These are phyloP conservation scores for Fusarium neocosmosporiellum DNA, from an alignment of 2,329 filamentous ascomycete genomes.

Conservation along the genomic window DNA sequence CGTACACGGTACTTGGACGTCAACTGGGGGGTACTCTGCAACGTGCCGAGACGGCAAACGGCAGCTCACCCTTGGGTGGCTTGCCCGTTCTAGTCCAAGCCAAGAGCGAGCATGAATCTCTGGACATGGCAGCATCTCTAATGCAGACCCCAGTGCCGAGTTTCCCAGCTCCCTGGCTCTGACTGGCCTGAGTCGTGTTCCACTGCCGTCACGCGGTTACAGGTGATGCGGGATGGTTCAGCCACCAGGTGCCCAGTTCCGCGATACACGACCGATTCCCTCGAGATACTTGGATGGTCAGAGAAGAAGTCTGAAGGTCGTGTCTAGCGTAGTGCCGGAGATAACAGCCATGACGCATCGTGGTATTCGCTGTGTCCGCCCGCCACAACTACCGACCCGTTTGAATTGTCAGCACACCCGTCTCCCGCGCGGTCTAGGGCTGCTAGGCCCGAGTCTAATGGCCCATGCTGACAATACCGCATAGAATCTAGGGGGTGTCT, in stretches of 20 bases:
- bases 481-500: constrained; percentile 10
- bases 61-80: constrained; percentile 23
- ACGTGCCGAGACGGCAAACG: constrained; percentile 35
- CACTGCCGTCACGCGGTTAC: constrained; percentile 11
- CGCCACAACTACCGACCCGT: constrained; percentile 25
- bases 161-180: constrained; percentile 16
- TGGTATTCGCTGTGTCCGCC: constrained; percentile 7
- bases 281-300: not conserved
- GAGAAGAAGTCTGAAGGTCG: not conserved
- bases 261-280: not conserved
- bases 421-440: constrained; percentile 25
- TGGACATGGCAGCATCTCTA: constrained; percentile 13
- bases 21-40: constrained; percentile 15
- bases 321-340: constrained; percentile 1
- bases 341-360: constrained; percentile 21
- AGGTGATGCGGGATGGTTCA: not conserved
- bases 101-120: constrained; percentile 26
- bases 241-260: not conserved
- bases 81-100: constrained; percentile 5
- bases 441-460: constrained; percentile 30
- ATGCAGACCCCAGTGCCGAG: constrained; percentile 15
- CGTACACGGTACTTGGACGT: constrained; percentile 24
- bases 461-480: constrained; percentile 1
- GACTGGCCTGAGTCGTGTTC: not conserved
- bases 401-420: constrained; percentile 19